Evolutionary conservation across 306 rosid species (phyloP).

Genomic region (Canavalia ensiformis): DNA sequence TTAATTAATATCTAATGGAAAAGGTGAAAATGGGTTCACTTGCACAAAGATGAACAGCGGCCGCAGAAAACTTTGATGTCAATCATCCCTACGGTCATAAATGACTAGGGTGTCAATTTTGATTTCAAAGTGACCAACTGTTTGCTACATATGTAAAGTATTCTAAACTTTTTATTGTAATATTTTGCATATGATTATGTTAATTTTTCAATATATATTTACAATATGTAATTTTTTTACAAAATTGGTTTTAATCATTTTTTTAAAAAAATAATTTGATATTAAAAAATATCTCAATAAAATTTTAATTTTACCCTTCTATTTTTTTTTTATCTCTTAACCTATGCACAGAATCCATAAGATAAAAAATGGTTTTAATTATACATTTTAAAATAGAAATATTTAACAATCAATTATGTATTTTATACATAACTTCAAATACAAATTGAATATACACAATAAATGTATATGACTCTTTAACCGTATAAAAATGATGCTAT

Average conservation of each 20-base stretch:
- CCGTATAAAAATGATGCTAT: conserved; percentile 1
- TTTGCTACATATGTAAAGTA: not conserved
- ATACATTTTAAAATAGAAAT: not conserved
- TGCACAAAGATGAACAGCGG: conserved; percentile 21
- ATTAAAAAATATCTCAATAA: not conserved
- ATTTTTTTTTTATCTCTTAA: no score
- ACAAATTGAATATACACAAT: not conserved
- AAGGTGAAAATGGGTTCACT: not conserved
- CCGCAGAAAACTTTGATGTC: not conserved
- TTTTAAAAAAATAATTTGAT: not conserved
- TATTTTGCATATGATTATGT: not conserved
- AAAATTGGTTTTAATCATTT: not conserved
- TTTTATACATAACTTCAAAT: not conserved
- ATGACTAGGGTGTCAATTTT: not conserved
- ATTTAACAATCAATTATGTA: not conserved
- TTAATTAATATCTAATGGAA: not conserved
- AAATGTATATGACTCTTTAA: not conserved
- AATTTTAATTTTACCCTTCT: not conserved
- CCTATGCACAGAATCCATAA: no score
- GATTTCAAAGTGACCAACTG: not conserved
- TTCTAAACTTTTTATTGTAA: not conserved
- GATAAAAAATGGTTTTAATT: not conserved
- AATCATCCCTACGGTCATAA: not conserved
- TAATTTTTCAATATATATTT: not conserved
- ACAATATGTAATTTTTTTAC: not conserved